Evolutionary conservation across 306 rosid species (phyloP).

Genomic region (Fragaria vesca): DNA sequence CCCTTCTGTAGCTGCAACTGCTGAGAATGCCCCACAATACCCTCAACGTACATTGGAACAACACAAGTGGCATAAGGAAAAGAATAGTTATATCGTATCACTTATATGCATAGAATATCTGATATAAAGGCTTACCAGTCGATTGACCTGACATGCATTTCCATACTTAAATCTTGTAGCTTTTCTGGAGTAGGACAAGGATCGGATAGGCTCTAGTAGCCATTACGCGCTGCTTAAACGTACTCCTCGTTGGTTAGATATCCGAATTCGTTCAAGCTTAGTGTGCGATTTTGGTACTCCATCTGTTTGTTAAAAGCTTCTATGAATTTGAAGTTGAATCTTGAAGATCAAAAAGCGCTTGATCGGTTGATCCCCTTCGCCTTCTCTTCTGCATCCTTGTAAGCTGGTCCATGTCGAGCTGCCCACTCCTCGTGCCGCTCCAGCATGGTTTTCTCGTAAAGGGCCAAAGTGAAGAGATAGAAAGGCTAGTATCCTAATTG

Average conservation of each 20-base stretch:
- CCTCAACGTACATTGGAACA: neutral
- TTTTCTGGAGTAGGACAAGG: conserved; percentile 25
- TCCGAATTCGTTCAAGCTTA: conserved; percentile 29
- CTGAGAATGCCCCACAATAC: conserved; percentile 40
- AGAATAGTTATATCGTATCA: too few species aligned
- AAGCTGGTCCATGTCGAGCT: conserved; percentile 21
- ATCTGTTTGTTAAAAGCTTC: conserved; percentile 26
- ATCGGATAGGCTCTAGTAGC: conserved; percentile 16
- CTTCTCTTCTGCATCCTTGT: conserved; percentile 26
- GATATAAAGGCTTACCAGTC: too few species aligned
- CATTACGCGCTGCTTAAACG: conserved; percentile 21
- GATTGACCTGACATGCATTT: neutral
- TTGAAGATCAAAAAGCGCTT: conserved; percentile 26
- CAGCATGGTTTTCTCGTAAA: neutral
- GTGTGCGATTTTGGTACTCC: conserved; percentile 23
- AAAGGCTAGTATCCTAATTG: neutral
- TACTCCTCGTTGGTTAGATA: conserved; percentile 42
- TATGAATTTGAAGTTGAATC: conserved; percentile 27
- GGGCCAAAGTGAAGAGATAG: neutral
- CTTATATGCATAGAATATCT: neutral
- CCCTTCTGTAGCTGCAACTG: conserved; percentile 43
- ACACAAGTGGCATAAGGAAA: neutral
- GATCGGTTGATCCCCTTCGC: neutral
- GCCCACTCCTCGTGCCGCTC: conserved; percentile 40
- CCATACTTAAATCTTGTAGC: conserved; percentile 33